Conservation (phyloP, 2,329 filamentous ascomycete genomes). For the Penicillium corylophilum region DNA sequence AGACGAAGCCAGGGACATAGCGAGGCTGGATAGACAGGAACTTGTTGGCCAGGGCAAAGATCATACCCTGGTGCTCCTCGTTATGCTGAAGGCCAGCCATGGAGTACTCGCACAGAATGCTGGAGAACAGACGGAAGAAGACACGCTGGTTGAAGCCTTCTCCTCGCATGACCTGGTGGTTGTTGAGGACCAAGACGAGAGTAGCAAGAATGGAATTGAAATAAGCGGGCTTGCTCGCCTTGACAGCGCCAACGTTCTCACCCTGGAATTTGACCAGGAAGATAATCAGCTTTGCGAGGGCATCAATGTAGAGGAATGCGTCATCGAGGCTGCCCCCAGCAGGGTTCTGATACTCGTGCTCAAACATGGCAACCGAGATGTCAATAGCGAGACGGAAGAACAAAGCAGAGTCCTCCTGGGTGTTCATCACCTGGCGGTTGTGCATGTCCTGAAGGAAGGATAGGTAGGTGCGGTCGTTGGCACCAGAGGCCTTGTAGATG, state of each 20-base stretch:
- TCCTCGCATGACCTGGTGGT: slow-evolving; percentile 77
- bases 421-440: slow-evolving; percentile 68
- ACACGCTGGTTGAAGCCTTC: slow-evolving; percentile 84
- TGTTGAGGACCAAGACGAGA: slow-evolving; percentile 76
- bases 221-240: slow-evolving; percentile 65
- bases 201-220: slow-evolving; percentile 76
- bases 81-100: slow-evolving; percentile 57
- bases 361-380: slow-evolving; percentile 72
- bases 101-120: slow-evolving; percentile 74
- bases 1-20: slow-evolving; percentile 78
- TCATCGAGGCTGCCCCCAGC: slow-evolving; percentile 58
- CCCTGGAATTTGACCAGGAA: slow-evolving; percentile 71
- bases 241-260: slow-evolving; percentile 58
- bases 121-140: slow-evolving; percentile 86
- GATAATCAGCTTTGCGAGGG: slow-evolving; percentile 76
- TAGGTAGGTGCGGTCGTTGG: slow-evolving; percentile 67
- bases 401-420: slow-evolving; percentile 70
- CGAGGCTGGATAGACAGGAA: slow-evolving; percentile 73
- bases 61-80: slow-evolving; percentile 65
- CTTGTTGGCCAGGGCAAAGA: slow-evolving; percentile 68
- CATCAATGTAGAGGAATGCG: slow-evolving; percentile 69
- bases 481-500: slow-evolving; percentile 73
- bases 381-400: slow-evolving; percentile 84
- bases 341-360: slow-evolving; percentile 63
- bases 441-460: slow-evolving; percentile 86